phyloP scores from a whole-genome alignment of 129 eudicot genomes.

The Saposhnikovia divaricata region DNA sequence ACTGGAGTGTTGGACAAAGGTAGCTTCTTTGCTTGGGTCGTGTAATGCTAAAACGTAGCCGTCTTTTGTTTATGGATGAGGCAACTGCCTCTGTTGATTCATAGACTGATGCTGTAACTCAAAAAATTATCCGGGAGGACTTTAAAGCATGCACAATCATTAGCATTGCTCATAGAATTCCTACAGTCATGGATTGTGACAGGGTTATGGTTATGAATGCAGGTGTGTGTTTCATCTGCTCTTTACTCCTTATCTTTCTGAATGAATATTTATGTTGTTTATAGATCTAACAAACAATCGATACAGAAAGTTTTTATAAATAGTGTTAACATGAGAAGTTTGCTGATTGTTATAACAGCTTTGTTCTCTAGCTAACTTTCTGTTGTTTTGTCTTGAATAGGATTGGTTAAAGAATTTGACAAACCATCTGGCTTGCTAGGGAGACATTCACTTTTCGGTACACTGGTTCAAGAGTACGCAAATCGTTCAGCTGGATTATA shows the following conservation, averaged over 20 bases:
- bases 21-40: slow-evolving; percentile 91
- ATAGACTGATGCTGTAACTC: slow-evolving; percentile 81
- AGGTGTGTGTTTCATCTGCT: slow-evolving; percentile 28
- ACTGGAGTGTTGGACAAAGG: slow-evolving; percentile 95
- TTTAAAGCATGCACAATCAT: slow-evolving; percentile 68
- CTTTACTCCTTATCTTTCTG: background rate
- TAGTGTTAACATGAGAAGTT: background rate
- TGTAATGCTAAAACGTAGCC: slow-evolving; percentile 68
- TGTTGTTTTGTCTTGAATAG: slow-evolving; percentile 8
- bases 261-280: background rate
- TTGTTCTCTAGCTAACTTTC: background rate
- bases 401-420: slow-evolving; percentile 39
- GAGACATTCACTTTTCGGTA: background rate
- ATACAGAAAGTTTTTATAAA: no score
- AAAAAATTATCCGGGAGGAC: slow-evolving; percentile 79
- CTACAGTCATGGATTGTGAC: slow-evolving; percentile 98
- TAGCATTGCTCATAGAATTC: slow-evolving; percentile 98
- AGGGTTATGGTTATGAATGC: slow-evolving; percentile 85
- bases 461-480: no score
- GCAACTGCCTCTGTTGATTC: slow-evolving; percentile 99
- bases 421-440: slow-evolving; percentile 31
- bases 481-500: no score
- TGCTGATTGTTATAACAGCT: background rate
- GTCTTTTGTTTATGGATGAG: slow-evolving; percentile 84
- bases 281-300: background rate